These are phyloP conservation scores for Trametes cingulata DNA, from an alignment of 768 basidiomycete genomes.

Conservation along the genomic window DNA sequence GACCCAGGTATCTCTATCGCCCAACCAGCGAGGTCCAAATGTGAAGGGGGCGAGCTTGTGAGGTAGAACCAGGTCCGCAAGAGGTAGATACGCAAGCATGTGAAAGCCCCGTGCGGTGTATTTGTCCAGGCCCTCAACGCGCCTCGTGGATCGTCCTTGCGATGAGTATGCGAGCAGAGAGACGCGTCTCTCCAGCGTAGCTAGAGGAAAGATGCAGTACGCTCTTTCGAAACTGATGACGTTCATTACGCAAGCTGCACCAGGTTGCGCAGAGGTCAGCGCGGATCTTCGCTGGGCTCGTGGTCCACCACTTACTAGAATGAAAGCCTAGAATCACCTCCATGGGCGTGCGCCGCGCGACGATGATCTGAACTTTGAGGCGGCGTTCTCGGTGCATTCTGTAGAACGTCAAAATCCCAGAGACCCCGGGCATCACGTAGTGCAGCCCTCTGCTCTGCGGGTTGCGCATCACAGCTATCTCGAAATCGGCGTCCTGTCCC, in stretches of 20 bases:
- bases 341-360: slow-evolving; percentile 34
- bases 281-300: too few relatives aligned
- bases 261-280: neutral
- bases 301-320: slow-evolving; percentile 43
- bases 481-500: slow-evolving; percentile 26
- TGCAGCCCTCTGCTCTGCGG: slow-evolving; percentile 1
- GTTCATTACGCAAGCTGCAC: slow-evolving; percentile 48
- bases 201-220: slow-evolving; percentile 43
- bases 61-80: slow-evolving; percentile 22
- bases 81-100: slow-evolving; percentile 27
- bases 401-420: slow-evolving; percentile 37
- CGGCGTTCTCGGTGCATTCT: slow-evolving; percentile 8
- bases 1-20: neutral
- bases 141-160: neutral
- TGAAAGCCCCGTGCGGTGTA: slow-evolving; percentile 29
- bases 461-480: neutral
- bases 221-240: slow-evolving; percentile 43
- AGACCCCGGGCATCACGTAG: slow-evolving; percentile 31
- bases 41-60: neutral
- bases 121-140: neutral
- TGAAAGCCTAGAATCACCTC: slow-evolving; percentile 46
- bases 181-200: slow-evolving; percentile 39
- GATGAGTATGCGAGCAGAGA: slow-evolving; percentile 23
- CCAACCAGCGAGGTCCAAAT: neutral
- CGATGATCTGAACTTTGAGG: slow-evolving; percentile 44